A percentile compares a stretch with the other conserved stretches of the same genome.
phyloP scores from a whole-genome alignment of 2,329 filamentous ascomycete genomes.

The Phialocephala sp. region DNA sequence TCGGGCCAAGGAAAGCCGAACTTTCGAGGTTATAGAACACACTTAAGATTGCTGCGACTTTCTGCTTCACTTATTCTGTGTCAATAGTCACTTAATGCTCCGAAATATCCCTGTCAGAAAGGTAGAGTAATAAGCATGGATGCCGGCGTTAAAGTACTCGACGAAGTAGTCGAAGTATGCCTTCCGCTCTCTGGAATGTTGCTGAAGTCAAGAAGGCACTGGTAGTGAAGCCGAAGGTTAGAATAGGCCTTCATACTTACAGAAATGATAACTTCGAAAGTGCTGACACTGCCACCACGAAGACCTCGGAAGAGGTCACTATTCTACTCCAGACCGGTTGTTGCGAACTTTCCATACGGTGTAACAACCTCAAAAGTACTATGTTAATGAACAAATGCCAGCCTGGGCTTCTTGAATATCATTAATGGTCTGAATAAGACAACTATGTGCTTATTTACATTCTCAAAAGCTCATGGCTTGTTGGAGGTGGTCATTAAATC shows the following conservation, averaged over 20 bases:
- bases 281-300: conserved; percentile 62
- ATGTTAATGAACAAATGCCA: conserved; percentile 51
- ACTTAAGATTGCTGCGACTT: neutral
- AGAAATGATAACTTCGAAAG: conserved; percentile 56
- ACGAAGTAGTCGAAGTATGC: conserved; percentile 53
- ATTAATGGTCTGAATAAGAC: no score
- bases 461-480: no score
- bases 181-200: conserved; percentile 56
- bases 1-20: conserved; percentile 48
- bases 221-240: conserved; percentile 53
- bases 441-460: no score
- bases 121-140: conserved; percentile 35
- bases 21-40: conserved; percentile 31
- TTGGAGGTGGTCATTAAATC: no score
- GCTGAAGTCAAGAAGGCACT: conserved; percentile 52
- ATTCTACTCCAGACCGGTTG: conserved; percentile 56
- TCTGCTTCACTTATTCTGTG: no score
- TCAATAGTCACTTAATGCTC: no score
- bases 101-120: conserved; percentile 40
- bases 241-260: conserved; percentile 59
- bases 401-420: no score
- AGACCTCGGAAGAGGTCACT: conserved; percentile 69
- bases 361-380: conserved; percentile 62
- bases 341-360: conserved; percentile 54
- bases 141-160: conserved; percentile 45